Evolutionary conservation across 129 eudicot species (phyloP), one percentile per base, ranked within the genome.

Genomic region (Centella asiatica): DNA sequence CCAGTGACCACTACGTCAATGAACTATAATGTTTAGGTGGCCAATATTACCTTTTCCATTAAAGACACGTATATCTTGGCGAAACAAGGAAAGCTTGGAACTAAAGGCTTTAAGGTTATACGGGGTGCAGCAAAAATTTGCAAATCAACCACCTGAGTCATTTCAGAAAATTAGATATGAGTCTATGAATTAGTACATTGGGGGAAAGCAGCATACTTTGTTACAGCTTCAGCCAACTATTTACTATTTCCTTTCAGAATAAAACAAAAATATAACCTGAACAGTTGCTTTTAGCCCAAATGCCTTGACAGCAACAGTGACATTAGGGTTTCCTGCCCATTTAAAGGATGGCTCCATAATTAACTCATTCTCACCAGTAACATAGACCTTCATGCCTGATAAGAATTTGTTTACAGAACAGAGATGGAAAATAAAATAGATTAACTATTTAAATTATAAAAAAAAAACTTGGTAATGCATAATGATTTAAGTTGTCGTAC

Each of bases 51-150:
- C 95, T 90, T 90, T 69, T 87, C 95, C 98, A 90, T 87, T 53
- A 90, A 95, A 37, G 95, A 87, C 23, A 90, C 98, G 11, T 60
- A 77, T 23, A 90, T 90, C 46, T 84, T 87, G 66, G 94, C 94
- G 40, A 90, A 90, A 73, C 98, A 90, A 54, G 98, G 98, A 72
- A 90, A 87, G 78, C 98, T 90, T 51, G 98, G 98, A 72, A 90
- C 98, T 69, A 90, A 76, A 25, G 99, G 98, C 80, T 90, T 90
- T 39, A 90, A 73, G 37, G 98, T 86, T 51, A 90, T 87, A 22
- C 98, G 95, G 17, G 98, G 98, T 49, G 77, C 62, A 51, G 94
- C 98, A 71, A 90, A 90, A 17, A 87, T 79, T 78, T 90, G 98
- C 67, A 90, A 74, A 78, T 90, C 98, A 59, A 90, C 74, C 72